Conservation (phyloP, 2,329 filamentous ascomycete genomes). For the Dactylellina leptospora region DNA sequence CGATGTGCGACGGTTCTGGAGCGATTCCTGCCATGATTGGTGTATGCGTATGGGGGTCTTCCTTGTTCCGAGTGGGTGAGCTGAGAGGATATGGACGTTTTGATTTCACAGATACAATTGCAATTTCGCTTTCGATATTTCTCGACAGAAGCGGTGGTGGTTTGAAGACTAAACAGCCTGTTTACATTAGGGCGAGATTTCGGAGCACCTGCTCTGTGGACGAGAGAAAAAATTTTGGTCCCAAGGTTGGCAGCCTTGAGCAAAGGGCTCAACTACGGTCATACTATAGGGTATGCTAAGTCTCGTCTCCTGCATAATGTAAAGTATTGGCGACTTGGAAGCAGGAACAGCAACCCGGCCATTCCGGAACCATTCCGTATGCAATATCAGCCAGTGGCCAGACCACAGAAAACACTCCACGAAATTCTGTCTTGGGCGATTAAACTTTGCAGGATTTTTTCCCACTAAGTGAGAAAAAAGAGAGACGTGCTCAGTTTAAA, state of each 20-base stretch:
- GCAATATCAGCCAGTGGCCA: conserved; percentile 10
- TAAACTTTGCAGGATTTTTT: not conserved
- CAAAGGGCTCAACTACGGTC: conserved; percentile 15
- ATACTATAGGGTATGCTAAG: conserved; percentile 15
- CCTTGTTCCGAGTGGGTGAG: conserved; percentile 4
- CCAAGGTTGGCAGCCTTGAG: conserved; percentile 16
- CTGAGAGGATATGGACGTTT: not conserved
- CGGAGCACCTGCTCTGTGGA: conserved; percentile 10
- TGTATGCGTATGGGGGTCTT: conserved; percentile 13
- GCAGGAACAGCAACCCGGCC: conserved; percentile 51
- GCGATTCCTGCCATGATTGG: conserved; percentile 20
- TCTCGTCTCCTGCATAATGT: conserved; percentile 44
- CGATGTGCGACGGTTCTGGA: conserved; percentile 13
- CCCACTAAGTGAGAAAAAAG: conserved; percentile 6
- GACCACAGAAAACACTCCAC: conserved; percentile 11
- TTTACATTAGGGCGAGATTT: conserved; percentile 34
- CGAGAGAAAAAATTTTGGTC: conserved; percentile 20
- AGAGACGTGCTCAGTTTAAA: conserved; percentile 42
- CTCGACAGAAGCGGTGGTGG: conserved; percentile 14
- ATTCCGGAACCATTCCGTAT: conserved; percentile 45
- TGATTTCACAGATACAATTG: not conserved
- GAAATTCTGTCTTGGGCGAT: not conserved
- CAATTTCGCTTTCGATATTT: conserved; percentile 37
- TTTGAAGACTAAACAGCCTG: conserved; percentile 53
- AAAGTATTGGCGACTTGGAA: conserved; percentile 12